Percentiles rank a stretch among this genome's conserved stretches.
phyloP scores from a whole-genome alignment of 768 basidiomycete species.

The Tricholoma matsutake region DNA sequence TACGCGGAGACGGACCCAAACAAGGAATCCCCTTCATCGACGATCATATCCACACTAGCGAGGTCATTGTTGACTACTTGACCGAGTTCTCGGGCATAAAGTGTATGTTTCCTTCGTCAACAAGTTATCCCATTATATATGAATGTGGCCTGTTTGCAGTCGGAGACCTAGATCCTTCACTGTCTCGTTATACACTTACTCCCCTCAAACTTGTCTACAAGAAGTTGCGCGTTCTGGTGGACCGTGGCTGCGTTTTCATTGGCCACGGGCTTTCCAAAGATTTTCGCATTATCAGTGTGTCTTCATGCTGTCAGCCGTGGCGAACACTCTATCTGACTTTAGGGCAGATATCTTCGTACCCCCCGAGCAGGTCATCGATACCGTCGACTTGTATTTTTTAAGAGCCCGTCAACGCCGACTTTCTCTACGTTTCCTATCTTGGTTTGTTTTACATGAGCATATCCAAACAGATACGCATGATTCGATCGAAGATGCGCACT shows the following conservation, averaged over 20 bases:
- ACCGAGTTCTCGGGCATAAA: constrained; percentile 97
- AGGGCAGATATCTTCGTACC: constrained; percentile 89
- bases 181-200: constrained; percentile 85
- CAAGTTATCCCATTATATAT: background rate
- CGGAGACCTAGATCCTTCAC: constrained; percentile 86
- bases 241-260: constrained; percentile 93
- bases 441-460: constrained; percentile 88
- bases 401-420: constrained; percentile 79
- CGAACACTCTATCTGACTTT: constrained; percentile 1
- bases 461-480: constrained; percentile 96
- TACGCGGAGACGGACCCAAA: constrained; percentile 79
- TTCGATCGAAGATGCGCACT: constrained; percentile 95
- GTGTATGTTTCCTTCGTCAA: constrained; percentile 47
- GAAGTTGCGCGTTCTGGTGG: constrained; percentile 89
- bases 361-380: constrained; percentile 93
- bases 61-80: constrained; percentile 92
- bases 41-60: constrained; percentile 96
- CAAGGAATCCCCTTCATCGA: constrained; percentile 93
- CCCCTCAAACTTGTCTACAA: constrained; percentile 98
- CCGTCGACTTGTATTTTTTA: constrained; percentile 93
- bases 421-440: constrained; percentile 89
- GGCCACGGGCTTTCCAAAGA: constrained; percentile 98
- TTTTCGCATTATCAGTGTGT: constrained; percentile 95
- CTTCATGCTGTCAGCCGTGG: background rate
- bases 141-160: constrained; percentile 41